These are phyloP conservation scores for Aspergillus piperis DNA, from an alignment of 2,329 filamentous ascomycete genomes.

Conservation along the genomic window DNA sequence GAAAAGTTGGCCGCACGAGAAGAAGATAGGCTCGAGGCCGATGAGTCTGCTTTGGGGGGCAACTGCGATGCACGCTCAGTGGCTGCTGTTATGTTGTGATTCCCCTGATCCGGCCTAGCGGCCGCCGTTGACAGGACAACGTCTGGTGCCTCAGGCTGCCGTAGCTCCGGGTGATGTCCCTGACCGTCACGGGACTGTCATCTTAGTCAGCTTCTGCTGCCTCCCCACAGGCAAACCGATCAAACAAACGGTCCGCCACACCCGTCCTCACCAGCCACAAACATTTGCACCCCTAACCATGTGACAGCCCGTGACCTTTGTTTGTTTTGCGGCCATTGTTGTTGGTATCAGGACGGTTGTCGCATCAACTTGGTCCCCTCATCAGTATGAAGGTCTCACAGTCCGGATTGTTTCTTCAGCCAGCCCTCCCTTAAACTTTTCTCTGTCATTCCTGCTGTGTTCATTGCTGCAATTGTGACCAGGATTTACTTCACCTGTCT, in stretches of 20 bases:
- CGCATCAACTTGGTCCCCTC: not conserved
- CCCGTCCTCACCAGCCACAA: not conserved
- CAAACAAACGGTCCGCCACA: constrained; percentile 12
- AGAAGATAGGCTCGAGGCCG: constrained; percentile 26
- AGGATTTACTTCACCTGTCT: too few relatives aligned
- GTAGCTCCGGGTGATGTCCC: not conserved
- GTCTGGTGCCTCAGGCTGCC: constrained; percentile 26
- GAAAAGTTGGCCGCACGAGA: constrained; percentile 25
- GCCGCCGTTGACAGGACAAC: constrained; percentile 44
- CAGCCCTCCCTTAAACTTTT: not conserved
- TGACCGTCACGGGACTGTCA: not conserved
- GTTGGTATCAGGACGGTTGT: not conserved
- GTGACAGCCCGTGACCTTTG: constrained; percentile 1
- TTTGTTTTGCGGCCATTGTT: constrained; percentile 3
- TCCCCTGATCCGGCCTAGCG: constrained; percentile 34
- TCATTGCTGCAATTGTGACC: not conserved
- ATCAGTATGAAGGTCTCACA: not conserved
- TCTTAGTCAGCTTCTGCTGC: not conserved
- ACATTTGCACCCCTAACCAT: not conserved
- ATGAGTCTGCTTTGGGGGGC: constrained; percentile 33
- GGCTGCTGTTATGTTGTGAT: constrained; percentile 45
- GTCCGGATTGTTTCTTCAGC: not conserved
- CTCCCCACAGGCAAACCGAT: constrained; percentile 16
- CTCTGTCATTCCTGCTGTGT: not conserved
- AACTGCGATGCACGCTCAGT: constrained; percentile 37